Base-by-base conservation (phyloP, 805 yeast genomes). In the Kodamaea sagamina region DNA sequence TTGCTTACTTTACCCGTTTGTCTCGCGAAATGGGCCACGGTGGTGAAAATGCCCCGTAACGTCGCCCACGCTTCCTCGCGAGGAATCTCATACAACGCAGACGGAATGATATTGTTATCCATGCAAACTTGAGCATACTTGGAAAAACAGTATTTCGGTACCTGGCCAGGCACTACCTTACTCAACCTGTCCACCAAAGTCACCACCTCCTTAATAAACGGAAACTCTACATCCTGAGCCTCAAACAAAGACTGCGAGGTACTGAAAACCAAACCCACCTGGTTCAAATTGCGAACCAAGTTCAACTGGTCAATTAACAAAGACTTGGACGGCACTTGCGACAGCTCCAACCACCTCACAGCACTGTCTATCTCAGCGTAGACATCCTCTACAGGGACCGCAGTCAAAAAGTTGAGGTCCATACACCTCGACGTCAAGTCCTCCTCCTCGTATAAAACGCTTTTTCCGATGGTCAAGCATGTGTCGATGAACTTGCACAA, bases 401-500 rank as follows among this genome's bases (percentile, higher is more conserved):
- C 56, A 10, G 40, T 37, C 36, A 68, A 57, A 41, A 63, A 65
- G 47, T 50, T 53, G 72, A 70, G 52, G 28, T 79, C 81, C 81
- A 83, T 79, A 10, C 72, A 71, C 51, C 83, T 78, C 1, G 84
- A 77, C 43, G 81, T 81, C 24, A 86, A 63, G 61, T 86, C 95
- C 56, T 86, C 93, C 54, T 84, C 93, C 54, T 85, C 89, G 49
- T 77, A 79, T 8, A 84, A 65, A 6, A 80, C 83, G n/a, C 82
- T 82, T 40, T 65, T 65, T 1, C 82, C 80, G 27, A 82, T 63
- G 6, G 62, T 59, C 3, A 75, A 47, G 11, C 71, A 63, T 10
- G 74, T 64, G 15, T 77, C 77, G 13, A 82, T 76, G 59, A 77
- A 75, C 53, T 75, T 77, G 39, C 80, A 62, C 4, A 82, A 51